phyloP scores from a whole-genome alignment of 2,329 filamentous ascomycete species.

The Fusarium staphyleae region DNA sequence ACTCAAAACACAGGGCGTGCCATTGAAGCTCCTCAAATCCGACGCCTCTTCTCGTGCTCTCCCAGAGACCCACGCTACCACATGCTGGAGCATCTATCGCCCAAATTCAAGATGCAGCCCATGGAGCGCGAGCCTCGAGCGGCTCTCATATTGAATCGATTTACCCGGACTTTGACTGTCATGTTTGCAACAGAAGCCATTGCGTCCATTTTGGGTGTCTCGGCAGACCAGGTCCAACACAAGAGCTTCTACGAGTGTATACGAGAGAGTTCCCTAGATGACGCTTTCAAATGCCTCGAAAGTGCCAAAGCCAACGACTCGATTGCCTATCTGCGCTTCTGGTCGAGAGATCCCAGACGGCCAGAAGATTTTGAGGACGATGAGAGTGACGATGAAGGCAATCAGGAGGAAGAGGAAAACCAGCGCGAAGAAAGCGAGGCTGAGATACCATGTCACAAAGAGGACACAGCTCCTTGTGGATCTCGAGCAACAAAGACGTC shows the following conservation, averaged over 20 bases:
- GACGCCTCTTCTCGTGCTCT: slow-evolving; percentile 81
- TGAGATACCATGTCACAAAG: background rate
- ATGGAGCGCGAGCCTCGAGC: slow-evolving; percentile 79
- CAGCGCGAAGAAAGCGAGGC: slow-evolving; percentile 2
- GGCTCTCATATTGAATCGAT: slow-evolving; percentile 84
- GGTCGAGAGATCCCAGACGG: slow-evolving; percentile 76
- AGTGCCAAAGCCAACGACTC: slow-evolving; percentile 90
- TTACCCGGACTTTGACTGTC: slow-evolving; percentile 80
- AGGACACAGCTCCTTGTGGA: background rate
- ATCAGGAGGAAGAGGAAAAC: slow-evolving; percentile 5
- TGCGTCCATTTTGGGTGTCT: slow-evolving; percentile 75
- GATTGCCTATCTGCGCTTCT: slow-evolving; percentile 87
- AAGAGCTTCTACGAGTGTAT: slow-evolving; percentile 91
- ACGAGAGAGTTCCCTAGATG: slow-evolving; percentile 75
- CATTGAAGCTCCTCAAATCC: slow-evolving; percentile 77
- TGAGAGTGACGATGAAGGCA: slow-evolving; percentile 44
- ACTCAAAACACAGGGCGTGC: slow-evolving; percentile 67
- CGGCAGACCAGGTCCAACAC: slow-evolving; percentile 71
- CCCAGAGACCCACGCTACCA: slow-evolving; percentile 85
- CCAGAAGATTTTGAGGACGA: slow-evolving; percentile 58
- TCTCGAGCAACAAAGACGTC: slow-evolving; percentile 1
- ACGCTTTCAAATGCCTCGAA: slow-evolving; percentile 81
- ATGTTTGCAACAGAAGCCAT: slow-evolving; percentile 87
- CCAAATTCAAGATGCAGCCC: slow-evolving; percentile 74
- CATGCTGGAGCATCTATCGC: slow-evolving; percentile 85